phyloP scores from a whole-genome alignment of 1,139 yeast genomes.

The Hyphopichia khmerensis region DNA sequence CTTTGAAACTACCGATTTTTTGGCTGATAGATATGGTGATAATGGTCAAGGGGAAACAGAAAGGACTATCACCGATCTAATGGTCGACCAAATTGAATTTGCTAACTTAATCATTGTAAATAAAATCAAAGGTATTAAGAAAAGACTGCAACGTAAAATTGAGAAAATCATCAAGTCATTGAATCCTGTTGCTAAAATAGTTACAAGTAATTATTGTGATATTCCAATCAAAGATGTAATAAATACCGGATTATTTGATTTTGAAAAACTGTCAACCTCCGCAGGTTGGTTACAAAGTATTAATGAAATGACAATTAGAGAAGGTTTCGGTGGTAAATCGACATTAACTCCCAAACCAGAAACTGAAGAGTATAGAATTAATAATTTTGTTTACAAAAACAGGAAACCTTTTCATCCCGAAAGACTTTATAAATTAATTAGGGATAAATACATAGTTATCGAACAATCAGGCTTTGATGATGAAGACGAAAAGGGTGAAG shows the following conservation, averaged over 20 bases:
- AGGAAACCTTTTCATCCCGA: constrained; percentile 46
- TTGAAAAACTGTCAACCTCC: constrained; percentile 41
- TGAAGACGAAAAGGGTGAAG: constrained; percentile 8
- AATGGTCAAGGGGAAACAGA: constrained; percentile 38
- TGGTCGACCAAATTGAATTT: constrained; percentile 48
- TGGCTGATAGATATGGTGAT: constrained; percentile 39
- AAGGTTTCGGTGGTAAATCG: constrained; percentile 28
- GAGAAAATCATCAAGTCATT: constrained; percentile 27
- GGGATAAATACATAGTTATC: constrained; percentile 33
- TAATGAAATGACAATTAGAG: constrained; percentile 36
- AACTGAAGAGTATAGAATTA: constrained; percentile 43
- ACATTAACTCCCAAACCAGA: constrained; percentile 25
- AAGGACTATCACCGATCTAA: constrained; percentile 43
- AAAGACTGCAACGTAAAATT: constrained; percentile 23
- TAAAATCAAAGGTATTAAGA: constrained; percentile 27
- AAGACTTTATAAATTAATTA: constrained; percentile 32
- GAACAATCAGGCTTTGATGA: constrained; percentile 18
- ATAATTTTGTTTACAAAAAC: constrained; percentile 38
- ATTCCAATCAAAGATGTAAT: constrained; percentile 32
- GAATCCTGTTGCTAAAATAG: constrained; percentile 40
- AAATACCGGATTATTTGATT: constrained; percentile 33
- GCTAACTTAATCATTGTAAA: constrained; percentile 43
- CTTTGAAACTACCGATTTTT: constrained; percentile 42
- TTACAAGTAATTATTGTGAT: constrained; percentile 33
- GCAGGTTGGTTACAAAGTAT: constrained; percentile 48